Evolutionary conservation across 257 asterid species (phyloP).

Genomic region (Coffea eugenioides): DNA sequence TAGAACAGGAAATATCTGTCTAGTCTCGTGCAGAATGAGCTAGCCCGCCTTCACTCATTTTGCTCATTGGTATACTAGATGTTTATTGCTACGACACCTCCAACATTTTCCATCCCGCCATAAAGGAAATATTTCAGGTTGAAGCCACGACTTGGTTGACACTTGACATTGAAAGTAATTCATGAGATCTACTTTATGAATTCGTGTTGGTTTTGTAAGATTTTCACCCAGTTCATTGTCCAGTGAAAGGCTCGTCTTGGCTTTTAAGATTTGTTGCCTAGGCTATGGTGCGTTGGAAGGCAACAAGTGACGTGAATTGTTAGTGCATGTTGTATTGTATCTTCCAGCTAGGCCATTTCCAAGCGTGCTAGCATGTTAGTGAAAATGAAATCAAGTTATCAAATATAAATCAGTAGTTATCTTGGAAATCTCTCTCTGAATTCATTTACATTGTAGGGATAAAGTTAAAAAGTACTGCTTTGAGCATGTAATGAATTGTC

Average conservation of each 20-base stretch:
- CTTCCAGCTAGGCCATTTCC: not conserved
- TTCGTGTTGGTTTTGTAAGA: not conserved
- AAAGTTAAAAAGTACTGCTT: not conserved
- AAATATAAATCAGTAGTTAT: too few relatives aligned
- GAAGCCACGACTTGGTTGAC: not conserved
- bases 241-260: not conserved
- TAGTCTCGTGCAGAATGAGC: not conserved
- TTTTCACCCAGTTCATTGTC: not conserved
- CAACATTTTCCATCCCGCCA: not conserved
- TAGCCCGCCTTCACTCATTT: too few relatives aligned
- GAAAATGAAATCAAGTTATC: not conserved
- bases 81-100: not conserved
- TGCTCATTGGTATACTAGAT: too few relatives aligned
- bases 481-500: not conserved
- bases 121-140: too few relatives aligned
- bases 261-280: not conserved
- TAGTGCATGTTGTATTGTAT: not conserved
- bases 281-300: not conserved
- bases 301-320: not conserved
- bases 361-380: not conserved
- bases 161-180: too few relatives aligned
- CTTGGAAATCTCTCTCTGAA: not conserved
- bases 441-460: not conserved
- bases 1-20: not conserved
- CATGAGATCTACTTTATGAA: not conserved